phyloP scores from a whole-genome alignment of 768 basidiomycete genomes.

The Termitomyces sp. region DNA sequence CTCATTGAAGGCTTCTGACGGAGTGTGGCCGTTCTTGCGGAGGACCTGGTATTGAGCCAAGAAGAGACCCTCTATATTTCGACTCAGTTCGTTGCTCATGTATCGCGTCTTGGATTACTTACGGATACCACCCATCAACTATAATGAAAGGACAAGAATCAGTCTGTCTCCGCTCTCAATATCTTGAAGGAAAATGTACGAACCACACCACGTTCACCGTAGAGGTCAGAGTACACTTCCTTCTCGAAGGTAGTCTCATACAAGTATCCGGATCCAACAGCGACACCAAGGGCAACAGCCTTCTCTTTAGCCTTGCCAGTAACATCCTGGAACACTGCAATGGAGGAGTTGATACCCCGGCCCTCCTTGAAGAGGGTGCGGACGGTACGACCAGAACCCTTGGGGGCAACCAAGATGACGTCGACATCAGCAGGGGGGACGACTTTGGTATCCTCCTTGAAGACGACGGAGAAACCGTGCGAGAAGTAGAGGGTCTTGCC shows the following conservation, averaged over 20 bases:
- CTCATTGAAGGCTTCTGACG: constrained; percentile 99
- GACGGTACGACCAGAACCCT: constrained; percentile 98
- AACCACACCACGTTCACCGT: constrained; percentile 99
- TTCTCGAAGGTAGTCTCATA: constrained; percentile 99
- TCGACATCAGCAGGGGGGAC: constrained; percentile 90
- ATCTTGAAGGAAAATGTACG: constrained; percentile 27
- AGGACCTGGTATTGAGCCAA: constrained; percentile 98
- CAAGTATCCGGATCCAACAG: constrained; percentile 92
- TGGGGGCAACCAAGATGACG: constrained; percentile 98
- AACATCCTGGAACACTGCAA: constrained; percentile 97
- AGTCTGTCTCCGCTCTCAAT: constrained; percentile 1
- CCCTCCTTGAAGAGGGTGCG: constrained; percentile 99
- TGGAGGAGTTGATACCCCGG: constrained; percentile 92
- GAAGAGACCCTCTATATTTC: constrained; percentile 85
- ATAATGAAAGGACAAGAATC: constrained; percentile 9
- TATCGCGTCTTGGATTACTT: constrained; percentile 23
- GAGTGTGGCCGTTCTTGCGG: constrained; percentile 92
- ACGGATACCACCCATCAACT: constrained; percentile 98
- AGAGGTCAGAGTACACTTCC: constrained; percentile 99
- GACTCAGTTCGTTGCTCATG: not conserved
- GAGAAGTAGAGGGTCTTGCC: constrained; percentile 99
- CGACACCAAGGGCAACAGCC: constrained; percentile 92
- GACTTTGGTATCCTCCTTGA: constrained; percentile 95
- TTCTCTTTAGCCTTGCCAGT: constrained; percentile 98
- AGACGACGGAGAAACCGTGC: constrained; percentile 98